phyloP scores from a whole-genome alignment of 352 stramenopile species.

The Phytophthora sp. region DNA sequence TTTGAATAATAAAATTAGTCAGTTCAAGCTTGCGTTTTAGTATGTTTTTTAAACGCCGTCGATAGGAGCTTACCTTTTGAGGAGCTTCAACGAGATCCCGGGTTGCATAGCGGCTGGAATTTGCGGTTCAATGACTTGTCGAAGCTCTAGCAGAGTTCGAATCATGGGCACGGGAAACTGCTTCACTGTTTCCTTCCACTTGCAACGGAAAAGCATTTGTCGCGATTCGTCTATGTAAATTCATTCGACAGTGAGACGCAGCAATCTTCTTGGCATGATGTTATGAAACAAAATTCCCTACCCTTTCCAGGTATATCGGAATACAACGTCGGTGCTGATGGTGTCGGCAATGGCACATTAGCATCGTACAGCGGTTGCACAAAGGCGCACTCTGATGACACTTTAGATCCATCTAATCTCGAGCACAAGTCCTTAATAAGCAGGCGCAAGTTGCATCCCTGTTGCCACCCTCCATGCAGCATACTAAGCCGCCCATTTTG shows the following conservation, averaged over 20 bases:
- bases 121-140: slow-evolving; percentile 42
- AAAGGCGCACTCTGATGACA: slow-evolving; percentile 2
- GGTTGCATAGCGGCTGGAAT: slow-evolving; percentile 43
- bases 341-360: slow-evolving; percentile 20
- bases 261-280: neutral
- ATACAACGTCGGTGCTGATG: slow-evolving; percentile 49
- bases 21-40: slow-evolving; percentile 10
- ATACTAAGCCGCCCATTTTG: slow-evolving; percentile 48
- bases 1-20: slow-evolving; percentile 9
- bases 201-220: slow-evolving; percentile 68
- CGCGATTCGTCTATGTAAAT: slow-evolving; percentile 15
- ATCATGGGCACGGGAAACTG: slow-evolving; percentile 49
- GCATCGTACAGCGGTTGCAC: slow-evolving; percentile 29
- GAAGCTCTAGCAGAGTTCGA: slow-evolving; percentile 38
- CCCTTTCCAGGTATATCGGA: slow-evolving; percentile 20
- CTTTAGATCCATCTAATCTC: slow-evolving; percentile 24
- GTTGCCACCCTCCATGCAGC: slow-evolving; percentile 56
- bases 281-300: neutral
- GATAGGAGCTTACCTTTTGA: slow-evolving; percentile 42
- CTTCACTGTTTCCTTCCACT: slow-evolving; percentile 55
- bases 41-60: neutral
- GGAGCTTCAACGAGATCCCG: slow-evolving; percentile 38
- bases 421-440: slow-evolving; percentile 63
- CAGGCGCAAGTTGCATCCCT: slow-evolving; percentile 52
- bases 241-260: neutral